These are phyloP conservation scores for Acacia crassicarpa DNA, from an alignment of 306 rosid species.

Conservation along the genomic window DNA sequence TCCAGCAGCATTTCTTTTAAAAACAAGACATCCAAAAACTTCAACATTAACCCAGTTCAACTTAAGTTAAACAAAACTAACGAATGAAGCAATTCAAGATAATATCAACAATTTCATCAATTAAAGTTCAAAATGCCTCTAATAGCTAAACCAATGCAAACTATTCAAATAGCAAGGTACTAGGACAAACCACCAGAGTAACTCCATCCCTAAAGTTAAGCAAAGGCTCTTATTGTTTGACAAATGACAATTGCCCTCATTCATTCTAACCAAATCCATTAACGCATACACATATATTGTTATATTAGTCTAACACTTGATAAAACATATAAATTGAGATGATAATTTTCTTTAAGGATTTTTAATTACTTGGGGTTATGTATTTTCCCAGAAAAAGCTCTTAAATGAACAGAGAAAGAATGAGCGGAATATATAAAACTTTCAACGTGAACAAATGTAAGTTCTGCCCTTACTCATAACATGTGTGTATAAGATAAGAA, in stretches of 20 bases:
- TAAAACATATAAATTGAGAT: neutral
- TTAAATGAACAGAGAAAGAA: neutral
- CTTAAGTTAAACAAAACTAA: no score
- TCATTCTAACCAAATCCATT: constrained; percentile 15
- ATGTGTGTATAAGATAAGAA: no score
- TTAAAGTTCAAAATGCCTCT: no score
- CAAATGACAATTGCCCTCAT: constrained; percentile 1
- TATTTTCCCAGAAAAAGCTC: no score
- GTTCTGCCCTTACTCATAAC: neutral
- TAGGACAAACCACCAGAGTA: no score
- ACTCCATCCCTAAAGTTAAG: neutral
- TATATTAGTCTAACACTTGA: neutral
- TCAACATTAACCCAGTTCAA: no score
- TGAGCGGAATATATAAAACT: neutral
- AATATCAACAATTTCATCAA: no score
- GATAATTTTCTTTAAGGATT: neutral
- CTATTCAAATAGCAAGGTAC: no score
- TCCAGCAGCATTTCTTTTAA: no score
- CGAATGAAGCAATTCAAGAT: no score
- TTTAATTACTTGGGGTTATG: neutral
- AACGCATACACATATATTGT: neutral
- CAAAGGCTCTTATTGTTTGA: constrained; percentile 39
- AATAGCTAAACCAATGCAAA: no score
- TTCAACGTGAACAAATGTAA: constrained; percentile 33
- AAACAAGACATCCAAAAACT: no score